Percentiles rank a stretch among this genome's conserved stretches.
Conservation (phyloP, 78 protist genomes). For the Dictyostelium purpureum region DNA sequence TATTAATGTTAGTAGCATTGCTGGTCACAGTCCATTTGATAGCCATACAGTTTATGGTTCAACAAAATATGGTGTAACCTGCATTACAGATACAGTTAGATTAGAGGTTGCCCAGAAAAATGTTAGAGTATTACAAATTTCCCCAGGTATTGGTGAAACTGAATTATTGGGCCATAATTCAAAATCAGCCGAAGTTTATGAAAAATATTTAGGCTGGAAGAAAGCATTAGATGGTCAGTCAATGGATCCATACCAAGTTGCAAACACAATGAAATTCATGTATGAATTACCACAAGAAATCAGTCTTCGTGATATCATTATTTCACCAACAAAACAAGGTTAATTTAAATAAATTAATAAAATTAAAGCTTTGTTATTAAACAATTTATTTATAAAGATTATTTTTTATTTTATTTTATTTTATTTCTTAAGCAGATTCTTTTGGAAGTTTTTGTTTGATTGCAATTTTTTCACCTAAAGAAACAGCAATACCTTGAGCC, state of each 20-base stretch:
- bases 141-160: conserved; percentile 64
- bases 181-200: not conserved
- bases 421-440: no score
- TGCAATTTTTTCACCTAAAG: conserved; percentile 97
- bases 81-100: conserved; percentile 37
- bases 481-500: conserved; percentile 98
- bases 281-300: conserved; percentile 40
- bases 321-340: conserved; percentile 56
- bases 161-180: conserved; percentile 43
- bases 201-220: conserved; percentile 34
- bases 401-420: no score
- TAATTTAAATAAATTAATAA: not conserved
- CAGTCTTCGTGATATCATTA: conserved; percentile 18
- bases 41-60: conserved; percentile 56
- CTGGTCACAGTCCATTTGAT: conserved; percentile 43
- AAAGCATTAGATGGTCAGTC: conserved; percentile 7
- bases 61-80: conserved; percentile 61
- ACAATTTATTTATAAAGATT: no score
- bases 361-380: no score
- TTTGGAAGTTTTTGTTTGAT: no score
- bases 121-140: conserved; percentile 26
- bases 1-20: conserved; percentile 52
- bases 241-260: conserved; percentile 26
- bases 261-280: not conserved
- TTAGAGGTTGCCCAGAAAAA: conserved; percentile 27